These are phyloP conservation scores for Pichia nanzhaoensis DNA, from an alignment of 805 yeast genomes.

Conservation along the genomic window DNA sequence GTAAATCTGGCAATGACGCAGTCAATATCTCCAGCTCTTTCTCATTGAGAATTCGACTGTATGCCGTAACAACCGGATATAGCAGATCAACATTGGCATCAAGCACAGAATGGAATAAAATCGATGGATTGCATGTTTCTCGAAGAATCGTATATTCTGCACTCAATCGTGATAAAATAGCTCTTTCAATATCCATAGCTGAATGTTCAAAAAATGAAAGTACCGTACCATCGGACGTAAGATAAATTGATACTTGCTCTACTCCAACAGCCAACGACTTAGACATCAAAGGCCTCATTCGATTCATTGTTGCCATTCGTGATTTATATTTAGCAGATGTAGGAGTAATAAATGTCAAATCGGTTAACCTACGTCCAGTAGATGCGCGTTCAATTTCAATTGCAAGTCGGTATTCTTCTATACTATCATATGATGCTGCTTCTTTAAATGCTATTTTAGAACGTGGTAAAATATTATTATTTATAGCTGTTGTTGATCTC, in stretches of 20 bases:
- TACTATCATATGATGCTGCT: not conserved
- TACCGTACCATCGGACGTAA: conserved; percentile 39
- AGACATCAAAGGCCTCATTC: conserved; percentile 38
- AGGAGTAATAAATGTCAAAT: conserved; percentile 22
- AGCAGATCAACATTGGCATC: conserved; percentile 50
- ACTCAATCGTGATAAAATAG: conserved; percentile 42
- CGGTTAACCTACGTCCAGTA: conserved; percentile 32
- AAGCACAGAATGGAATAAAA: conserved; percentile 46
- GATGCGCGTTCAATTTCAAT: conserved; percentile 9
- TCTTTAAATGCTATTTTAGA: not conserved
- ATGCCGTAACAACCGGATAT: conserved; percentile 48
- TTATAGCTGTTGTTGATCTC: not conserved
- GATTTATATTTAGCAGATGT: conserved; percentile 12
- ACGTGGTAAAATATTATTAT: conserved; percentile 6
- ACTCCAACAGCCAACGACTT: conserved; percentile 41
- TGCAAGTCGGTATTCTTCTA: conserved; percentile 4
- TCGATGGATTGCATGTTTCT: conserved; percentile 44
- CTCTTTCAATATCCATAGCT: conserved; percentile 45
- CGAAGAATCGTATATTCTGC: conserved; percentile 42
- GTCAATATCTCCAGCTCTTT: conserved; percentile 46
- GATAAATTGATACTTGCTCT: conserved; percentile 49
- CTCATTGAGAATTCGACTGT: conserved; percentile 40
- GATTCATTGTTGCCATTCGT: conserved; percentile 30
- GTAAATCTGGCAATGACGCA: conserved; percentile 36
- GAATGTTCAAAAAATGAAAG: conserved; percentile 53